These are phyloP conservation scores for Fusarium concolor DNA, from an alignment of 2,329 filamentous ascomycete genomes.

Conservation along the genomic window DNA sequence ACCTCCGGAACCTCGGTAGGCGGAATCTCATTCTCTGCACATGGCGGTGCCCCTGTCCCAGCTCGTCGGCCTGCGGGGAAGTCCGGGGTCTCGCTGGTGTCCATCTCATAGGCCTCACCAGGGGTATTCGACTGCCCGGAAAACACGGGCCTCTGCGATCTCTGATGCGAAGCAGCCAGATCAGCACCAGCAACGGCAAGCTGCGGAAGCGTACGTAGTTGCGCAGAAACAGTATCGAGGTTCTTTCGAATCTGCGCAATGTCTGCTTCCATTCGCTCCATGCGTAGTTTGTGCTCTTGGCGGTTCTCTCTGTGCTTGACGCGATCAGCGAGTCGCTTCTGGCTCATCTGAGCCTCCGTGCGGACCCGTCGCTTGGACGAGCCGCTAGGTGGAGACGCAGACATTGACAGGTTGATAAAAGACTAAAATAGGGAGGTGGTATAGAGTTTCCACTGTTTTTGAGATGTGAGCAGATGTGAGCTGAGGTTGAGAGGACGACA, in stretches of 20 bases:
- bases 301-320: slow-evolving; percentile 45
- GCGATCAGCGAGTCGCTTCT: slow-evolving; percentile 43
- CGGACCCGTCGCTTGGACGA: slow-evolving; percentile 36
- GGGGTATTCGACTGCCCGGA: slow-evolving; percentile 2
- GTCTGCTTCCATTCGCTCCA: slow-evolving; percentile 46
- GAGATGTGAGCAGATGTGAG: background rate
- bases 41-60: background rate
- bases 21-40: slow-evolving; percentile 10
- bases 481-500: background rate
- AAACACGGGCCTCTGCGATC: slow-evolving; percentile 18
- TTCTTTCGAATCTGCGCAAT: slow-evolving; percentile 39
- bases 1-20: slow-evolving; percentile 9
- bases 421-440: slow-evolving; percentile 12
- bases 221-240: slow-evolving; percentile 35
- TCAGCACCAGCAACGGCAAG: slow-evolving; percentile 4
- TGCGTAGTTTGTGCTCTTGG: slow-evolving; percentile 42
- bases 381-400: slow-evolving; percentile 28
- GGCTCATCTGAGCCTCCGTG: slow-evolving; percentile 44
- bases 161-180: slow-evolving; percentile 30
- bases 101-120: slow-evolving; percentile 22
- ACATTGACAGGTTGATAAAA: slow-evolving; percentile 9
- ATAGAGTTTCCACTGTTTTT: slow-evolving; percentile 7
- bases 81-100: slow-evolving; percentile 7
- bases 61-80: slow-evolving; percentile 19
- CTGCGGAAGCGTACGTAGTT: slow-evolving; percentile 29